phyloP scores from a whole-genome alignment of 179 eudicot genomes.

The Actinidia chinensis region DNA sequence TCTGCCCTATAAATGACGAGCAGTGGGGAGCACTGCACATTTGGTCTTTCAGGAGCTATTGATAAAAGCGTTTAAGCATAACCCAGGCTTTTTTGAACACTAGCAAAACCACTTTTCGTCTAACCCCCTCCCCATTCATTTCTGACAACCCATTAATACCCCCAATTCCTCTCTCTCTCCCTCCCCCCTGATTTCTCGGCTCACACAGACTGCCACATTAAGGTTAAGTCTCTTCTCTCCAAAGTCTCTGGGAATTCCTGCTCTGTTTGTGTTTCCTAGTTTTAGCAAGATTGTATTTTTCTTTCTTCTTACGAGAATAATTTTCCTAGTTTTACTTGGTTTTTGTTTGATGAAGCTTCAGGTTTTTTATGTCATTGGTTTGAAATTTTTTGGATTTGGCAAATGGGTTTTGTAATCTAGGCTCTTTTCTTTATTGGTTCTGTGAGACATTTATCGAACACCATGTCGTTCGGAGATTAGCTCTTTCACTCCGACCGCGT shows the following conservation, averaged over 20 bases:
- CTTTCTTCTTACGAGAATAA: background rate
- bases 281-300: background rate
- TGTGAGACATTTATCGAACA: background rate
- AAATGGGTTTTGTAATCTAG: conserved; percentile 7
- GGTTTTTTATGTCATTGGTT: background rate
- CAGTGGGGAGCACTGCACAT: background rate
- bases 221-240: conserved; percentile 17
- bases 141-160: conserved; percentile 8
- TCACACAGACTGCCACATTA: background rate
- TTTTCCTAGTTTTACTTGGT: background rate
- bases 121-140: conserved; percentile 9
- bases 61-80: no score
- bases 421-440: background rate
- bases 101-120: no score
- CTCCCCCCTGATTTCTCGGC: conserved; percentile 12
- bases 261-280: background rate
- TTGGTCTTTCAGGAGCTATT: background rate
- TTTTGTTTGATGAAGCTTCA: conserved; percentile 1
- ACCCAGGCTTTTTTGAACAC: no score
- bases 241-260: background rate
- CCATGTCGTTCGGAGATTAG: background rate
- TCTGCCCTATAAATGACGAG: background rate
- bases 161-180: conserved; percentile 12
- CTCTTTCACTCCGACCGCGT: background rate
- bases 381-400: background rate